Evolutionary conservation across 495 filamentous ascomycete species (phyloP).

Genomic region (Stereocaulon alpinum): DNA sequence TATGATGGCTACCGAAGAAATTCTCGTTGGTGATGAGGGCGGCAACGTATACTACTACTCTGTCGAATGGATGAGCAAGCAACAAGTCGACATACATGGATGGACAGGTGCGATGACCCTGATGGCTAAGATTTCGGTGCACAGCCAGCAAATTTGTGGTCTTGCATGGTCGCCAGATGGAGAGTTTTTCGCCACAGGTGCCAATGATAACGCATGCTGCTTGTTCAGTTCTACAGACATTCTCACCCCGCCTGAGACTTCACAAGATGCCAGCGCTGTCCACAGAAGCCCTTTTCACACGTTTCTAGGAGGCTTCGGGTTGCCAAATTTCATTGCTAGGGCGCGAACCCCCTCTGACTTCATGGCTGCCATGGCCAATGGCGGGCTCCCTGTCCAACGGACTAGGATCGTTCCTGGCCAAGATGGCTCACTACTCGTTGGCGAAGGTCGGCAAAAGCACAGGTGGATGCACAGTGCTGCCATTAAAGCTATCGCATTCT

Average conservation of each 20-base stretch:
- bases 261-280: background rate
- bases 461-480: constrained; percentile 73
- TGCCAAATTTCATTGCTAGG: constrained; percentile 14
- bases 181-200: constrained; percentile 70
- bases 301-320: constrained; percentile 12
- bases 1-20: constrained; percentile 51
- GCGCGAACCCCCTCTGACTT: background rate
- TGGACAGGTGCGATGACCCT: constrained; percentile 74
- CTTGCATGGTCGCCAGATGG: constrained; percentile 78
- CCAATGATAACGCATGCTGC: constrained; percentile 83
- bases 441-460: constrained; percentile 52
- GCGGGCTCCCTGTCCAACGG: background rate
- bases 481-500: constrained; percentile 95
- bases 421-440: constrained; percentile 20
- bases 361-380: background rate
- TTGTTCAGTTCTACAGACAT: constrained; percentile 64
- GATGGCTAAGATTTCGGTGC: constrained; percentile 63
- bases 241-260: constrained; percentile 27
- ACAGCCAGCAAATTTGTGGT: constrained; percentile 87
- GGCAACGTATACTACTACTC: constrained; percentile 82
- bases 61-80: constrained; percentile 64
- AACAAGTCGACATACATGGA: constrained; percentile 36
- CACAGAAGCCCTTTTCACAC: constrained; percentile 14
- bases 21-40: constrained; percentile 80
- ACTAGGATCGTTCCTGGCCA: constrained; percentile 17